phyloP scores from a whole-genome alignment of 2,329 filamentous ascomycete genomes.

The Diplodia mutila region DNA sequence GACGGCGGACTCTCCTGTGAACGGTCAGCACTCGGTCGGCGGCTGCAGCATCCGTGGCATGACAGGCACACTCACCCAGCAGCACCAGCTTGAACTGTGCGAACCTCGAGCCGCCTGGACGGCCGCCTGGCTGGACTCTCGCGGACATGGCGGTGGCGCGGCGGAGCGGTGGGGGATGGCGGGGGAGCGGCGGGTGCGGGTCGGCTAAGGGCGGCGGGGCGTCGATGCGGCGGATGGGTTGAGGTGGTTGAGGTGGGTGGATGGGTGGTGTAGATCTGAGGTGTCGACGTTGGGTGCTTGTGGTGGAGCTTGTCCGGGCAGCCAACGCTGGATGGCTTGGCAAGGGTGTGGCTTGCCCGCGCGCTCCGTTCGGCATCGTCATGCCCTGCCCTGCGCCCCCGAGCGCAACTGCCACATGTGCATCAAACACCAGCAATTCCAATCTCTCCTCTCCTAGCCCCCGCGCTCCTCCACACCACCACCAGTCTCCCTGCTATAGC shows the following conservation, averaged over 20 bases:
- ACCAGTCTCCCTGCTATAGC: slow-evolving; percentile 1
- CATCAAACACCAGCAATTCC: slow-evolving; percentile 17
- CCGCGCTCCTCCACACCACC: slow-evolving; percentile 17
- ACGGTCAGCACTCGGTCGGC: slow-evolving; percentile 31
- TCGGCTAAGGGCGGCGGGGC: slow-evolving; percentile 1
- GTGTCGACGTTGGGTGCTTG: slow-evolving; percentile 19
- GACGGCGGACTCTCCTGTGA: slow-evolving; percentile 90
- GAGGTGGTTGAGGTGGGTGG: slow-evolving; percentile 24
- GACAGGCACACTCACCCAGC: slow-evolving; percentile 69
- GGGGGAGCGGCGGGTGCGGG: slow-evolving; percentile 24
- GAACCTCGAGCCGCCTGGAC: slow-evolving; percentile 73
- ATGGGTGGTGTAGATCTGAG: slow-evolving; percentile 26
- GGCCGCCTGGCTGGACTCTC: slow-evolving; percentile 73
- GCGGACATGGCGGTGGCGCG: slow-evolving; percentile 69
- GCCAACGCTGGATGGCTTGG: slow-evolving; percentile 24
- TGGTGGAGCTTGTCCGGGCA: slow-evolving; percentile 25
- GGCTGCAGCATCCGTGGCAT: neutral
- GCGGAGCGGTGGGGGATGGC: slow-evolving; percentile 29
- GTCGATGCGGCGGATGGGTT: slow-evolving; percentile 19
- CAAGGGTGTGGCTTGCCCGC: slow-evolving; percentile 24
- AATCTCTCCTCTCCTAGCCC: slow-evolving; percentile 12
- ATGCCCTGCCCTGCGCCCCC: slow-evolving; percentile 11
- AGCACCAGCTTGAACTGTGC: slow-evolving; percentile 99
- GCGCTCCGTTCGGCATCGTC: slow-evolving; percentile 11
- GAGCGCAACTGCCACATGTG: slow-evolving; percentile 17